Conservation (phyloP, 75 land plant genomes). For the Sequoia sempervirens region DNA sequence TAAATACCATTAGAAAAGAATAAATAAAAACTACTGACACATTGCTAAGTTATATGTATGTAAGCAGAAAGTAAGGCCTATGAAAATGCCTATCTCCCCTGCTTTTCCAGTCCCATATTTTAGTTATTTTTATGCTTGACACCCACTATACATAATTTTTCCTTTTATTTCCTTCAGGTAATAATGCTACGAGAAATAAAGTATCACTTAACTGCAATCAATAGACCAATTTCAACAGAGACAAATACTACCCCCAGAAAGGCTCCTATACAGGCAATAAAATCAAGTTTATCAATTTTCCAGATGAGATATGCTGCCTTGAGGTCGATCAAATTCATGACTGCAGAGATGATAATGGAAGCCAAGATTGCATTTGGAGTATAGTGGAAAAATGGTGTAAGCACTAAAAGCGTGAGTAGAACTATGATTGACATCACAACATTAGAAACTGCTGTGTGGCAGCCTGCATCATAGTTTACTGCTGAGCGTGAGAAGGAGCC, state of each 20-base stretch:
- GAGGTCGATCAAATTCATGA: slow-evolving; percentile 61
- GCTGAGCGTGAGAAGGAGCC: too few species aligned
- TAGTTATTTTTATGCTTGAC: background rate
- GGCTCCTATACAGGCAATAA: slow-evolving; percentile 83
- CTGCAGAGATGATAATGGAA: slow-evolving; percentile 78
- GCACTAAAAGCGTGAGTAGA: slow-evolving; percentile 44
- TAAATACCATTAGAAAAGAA: background rate
- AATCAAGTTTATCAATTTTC: slow-evolving; percentile 84
- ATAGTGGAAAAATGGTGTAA: slow-evolving; percentile 85
- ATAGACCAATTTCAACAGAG: slow-evolving; percentile 71
- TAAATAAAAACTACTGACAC: background rate
- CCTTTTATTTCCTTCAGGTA: background rate
- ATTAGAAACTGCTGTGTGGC: too few species aligned
- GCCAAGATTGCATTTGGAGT: slow-evolving; percentile 82
- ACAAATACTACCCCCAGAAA: slow-evolving; percentile 90
- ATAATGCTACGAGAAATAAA: background rate
- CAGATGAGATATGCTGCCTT: slow-evolving; percentile 60
- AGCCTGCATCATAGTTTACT: too few species aligned
- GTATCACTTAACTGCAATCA: slow-evolving; percentile 30
- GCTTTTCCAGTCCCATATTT: background rate
- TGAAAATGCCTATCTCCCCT: background rate
- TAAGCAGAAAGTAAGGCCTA: background rate
- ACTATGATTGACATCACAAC: slow-evolving; percentile 55
- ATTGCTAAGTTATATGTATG: background rate
- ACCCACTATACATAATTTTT: background rate